Conservation (phyloP, 805 yeast species). For the Starmerella roubikii region DNA sequence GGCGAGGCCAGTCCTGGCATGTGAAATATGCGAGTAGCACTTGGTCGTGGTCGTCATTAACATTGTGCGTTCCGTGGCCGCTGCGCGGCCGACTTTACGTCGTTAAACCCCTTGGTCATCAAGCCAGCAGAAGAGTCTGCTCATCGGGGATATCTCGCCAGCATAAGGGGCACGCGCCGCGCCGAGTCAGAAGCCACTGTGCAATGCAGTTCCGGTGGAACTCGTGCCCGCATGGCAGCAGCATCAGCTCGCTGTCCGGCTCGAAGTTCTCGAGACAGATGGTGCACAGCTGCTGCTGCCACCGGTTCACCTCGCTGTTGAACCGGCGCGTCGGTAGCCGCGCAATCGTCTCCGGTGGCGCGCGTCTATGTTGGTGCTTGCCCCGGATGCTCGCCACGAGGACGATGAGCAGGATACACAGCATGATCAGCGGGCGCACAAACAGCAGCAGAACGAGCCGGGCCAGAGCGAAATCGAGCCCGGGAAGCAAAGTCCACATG, state of each 20-base stretch:
- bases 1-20: too few relatives aligned
- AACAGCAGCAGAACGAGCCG: slow-evolving; percentile 29
- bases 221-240: slow-evolving; percentile 47
- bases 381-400: slow-evolving; percentile 27
- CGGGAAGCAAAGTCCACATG: slow-evolving; percentile 12
- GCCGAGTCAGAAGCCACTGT: slow-evolving; percentile 45
- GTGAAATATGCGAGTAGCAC: too few relatives aligned
- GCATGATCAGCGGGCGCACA: slow-evolving; percentile 30
- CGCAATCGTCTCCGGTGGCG: slow-evolving; percentile 28
- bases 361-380: slow-evolving; percentile 26
- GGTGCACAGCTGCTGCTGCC: slow-evolving; percentile 32
- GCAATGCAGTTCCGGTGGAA: slow-evolving; percentile 46
- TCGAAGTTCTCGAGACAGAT: slow-evolving; percentile 46
- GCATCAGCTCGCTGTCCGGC: slow-evolving; percentile 36
- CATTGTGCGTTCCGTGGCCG: too few relatives aligned
- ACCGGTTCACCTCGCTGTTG: slow-evolving; percentile 6
- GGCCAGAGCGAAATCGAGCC: slow-evolving; percentile 21
- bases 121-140: slow-evolving; percentile 4
- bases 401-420: slow-evolving; percentile 27
- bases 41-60: too few relatives aligned
- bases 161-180: slow-evolving; percentile 47
- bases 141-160: slow-evolving; percentile 27
- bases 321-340: slow-evolving; percentile 22
- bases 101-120: too few relatives aligned
- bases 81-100: too few relatives aligned